Evolutionary conservation across 2,329 filamentous ascomycete species (phyloP).

Genomic region (Fusarium miscanthi): DNA sequence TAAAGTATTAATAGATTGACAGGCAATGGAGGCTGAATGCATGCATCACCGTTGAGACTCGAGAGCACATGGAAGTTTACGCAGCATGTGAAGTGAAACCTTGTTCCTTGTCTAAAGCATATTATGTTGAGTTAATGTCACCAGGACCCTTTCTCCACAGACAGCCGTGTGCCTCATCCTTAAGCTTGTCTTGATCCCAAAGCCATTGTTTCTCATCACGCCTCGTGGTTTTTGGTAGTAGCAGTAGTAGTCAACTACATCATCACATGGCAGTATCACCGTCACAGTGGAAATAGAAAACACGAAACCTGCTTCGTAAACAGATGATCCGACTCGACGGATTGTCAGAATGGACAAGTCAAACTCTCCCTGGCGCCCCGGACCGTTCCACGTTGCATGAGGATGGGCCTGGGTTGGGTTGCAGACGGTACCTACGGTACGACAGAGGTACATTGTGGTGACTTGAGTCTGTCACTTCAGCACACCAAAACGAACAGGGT

Average conservation of each 20-base stretch:
- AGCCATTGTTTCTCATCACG: neutral
- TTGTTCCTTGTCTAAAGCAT: conserved; percentile 18
- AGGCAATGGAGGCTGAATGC: conserved; percentile 7
- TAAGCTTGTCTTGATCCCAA: neutral
- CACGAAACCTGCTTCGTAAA: neutral
- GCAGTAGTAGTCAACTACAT: neutral
- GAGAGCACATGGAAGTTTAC: neutral
- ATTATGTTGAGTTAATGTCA: conserved; percentile 4
- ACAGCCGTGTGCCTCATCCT: conserved; percentile 15
- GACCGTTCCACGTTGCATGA: conserved; percentile 38
- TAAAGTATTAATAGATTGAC: conserved; percentile 6
- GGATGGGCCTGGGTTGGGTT: conserved; percentile 17
- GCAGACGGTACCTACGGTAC: conserved; percentile 20
- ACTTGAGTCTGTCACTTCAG: conserved; percentile 12
- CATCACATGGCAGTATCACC: neutral
- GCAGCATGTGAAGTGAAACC: conserved; percentile 16
- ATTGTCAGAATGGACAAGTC: conserved; percentile 16
- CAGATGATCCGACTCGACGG: conserved; percentile 1
- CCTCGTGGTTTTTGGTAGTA: neutral
- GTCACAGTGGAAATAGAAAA: neutral
- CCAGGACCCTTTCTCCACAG: conserved; percentile 1
- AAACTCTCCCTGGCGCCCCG: conserved; percentile 20
- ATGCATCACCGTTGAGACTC: conserved; percentile 24
- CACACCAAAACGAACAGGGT: neutral
- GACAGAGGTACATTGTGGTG: conserved; percentile 16